Evolutionary conservation across 108 stramenopile species (phyloP), one percentile per base, ranked within the genome.

Genomic region (Chaetoceros muelleri): DNA sequence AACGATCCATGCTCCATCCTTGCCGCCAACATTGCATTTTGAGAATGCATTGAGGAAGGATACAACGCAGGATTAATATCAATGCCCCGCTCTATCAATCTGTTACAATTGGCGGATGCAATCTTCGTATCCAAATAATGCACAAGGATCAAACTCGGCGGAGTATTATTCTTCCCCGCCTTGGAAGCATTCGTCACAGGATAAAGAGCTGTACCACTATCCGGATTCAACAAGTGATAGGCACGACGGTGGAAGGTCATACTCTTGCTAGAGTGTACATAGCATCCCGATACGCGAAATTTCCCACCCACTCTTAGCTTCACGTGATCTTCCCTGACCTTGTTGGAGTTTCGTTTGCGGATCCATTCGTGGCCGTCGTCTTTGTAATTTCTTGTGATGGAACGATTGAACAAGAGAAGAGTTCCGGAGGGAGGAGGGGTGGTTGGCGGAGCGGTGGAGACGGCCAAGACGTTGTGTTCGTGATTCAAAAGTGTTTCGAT

Each of bases 261-360:
- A 20, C 2, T 49, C 40, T 53, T 57, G 24, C 47, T 24, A 27
- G 20, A 24, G 50, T 69, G 67, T 17, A 62, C 67, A 48, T 69
- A 62, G 45, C 61, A 62, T n/a, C 61, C 67, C 7, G 67, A 30
- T 3, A 69, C 47, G 0, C 67, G 26, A 30, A 53, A 44, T 23
- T 27, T 19, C 20, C 67, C 67, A 13, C 44, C 67, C n/a, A 69
- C 46, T n/a, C 67, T 53, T 16, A 69, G 48, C 60, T 63, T 62
- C 18, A 69, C 67, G 67, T 69, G 67, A 40, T 69, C 67, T 56
- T 69, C 67, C 3, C 67, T 23, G 24, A 69, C 53, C 19, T 55
- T 57, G 22, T 20, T 26, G 31, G 30, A 22, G 27, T 63, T 63
- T 18, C 53, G 22, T 44, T 57, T 62, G 21, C 34, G 47, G 48